Evolutionary conservation across 176 grass and related monocot genomes (phyloP), one percentile per base, ranked within the genome.

Genomic region (Eragrostis nindensis): DNA sequence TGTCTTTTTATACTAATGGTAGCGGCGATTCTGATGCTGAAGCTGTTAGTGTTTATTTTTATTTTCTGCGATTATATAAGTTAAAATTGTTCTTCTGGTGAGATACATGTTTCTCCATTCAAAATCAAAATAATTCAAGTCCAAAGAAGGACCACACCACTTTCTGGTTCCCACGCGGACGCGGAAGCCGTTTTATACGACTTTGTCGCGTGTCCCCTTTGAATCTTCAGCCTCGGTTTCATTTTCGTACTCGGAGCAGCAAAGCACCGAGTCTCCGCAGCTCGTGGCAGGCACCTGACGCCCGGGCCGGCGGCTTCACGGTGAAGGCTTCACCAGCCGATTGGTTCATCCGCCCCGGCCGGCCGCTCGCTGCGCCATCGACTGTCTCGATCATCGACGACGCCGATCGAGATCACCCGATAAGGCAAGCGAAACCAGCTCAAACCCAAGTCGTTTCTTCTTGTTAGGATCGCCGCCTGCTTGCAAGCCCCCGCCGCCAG

Each of bases 131-230:
- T 11, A 44, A 44, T 11, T 61, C 18, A 22, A 30, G 48, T 16
- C 27, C 15, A 50, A 29, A 10, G 8, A 16, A 3, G n/a, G 11
- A 63, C 32, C 12, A 19, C 62, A 24, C 16, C 43, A 77, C 42
- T 36, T 64, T 47, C 44, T 24, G n/a, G n/a, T n/a, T 5, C 25
- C 26, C 13, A 64, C 47, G 43, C 44, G 61, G 14, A 64, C 47
- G 43, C 44, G 61, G 26, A 61, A 21, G 76, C 76, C 76, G 76
- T 79, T 79, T 79, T 36, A 4, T 19, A 30, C n/a, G 60, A 78
- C 75, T 19, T 19, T 13, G 74, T 66, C 61, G 44, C 45, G 16
- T 66, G 45, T 66, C 61, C 45, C 29, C 45, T 61, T 50, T 5
- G 4, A 24, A 0, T 9, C n/a, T 59, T 59, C 57, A 27, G 11